These are phyloP conservation scores for Verticillium nonalfalfae DNA, from an alignment of 2,329 filamentous ascomycete genomes.

Conservation along the genomic window DNA sequence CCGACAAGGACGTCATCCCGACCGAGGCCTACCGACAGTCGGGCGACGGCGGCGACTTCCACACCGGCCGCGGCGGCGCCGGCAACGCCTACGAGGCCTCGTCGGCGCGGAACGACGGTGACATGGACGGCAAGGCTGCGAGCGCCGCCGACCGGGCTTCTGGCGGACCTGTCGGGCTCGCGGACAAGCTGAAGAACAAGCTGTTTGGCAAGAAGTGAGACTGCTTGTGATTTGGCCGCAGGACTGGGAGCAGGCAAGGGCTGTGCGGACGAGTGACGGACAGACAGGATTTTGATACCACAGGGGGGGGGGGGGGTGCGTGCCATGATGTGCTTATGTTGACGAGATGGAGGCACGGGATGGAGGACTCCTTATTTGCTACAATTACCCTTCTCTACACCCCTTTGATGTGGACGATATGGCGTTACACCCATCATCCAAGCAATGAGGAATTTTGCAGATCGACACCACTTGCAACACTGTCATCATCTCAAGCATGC, in stretches of 20 bases:
- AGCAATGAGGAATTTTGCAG: background rate
- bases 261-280: background rate
- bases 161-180: conserved; percentile 33
- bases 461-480: background rate
- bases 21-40: conserved; percentile 43
- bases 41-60: conserved; percentile 42
- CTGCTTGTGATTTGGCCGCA: background rate
- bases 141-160: conserved; percentile 17
- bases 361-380: background rate
- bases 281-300: background rate
- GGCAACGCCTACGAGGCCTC: conserved; percentile 34
- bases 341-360: background rate
- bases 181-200: conserved; percentile 53
- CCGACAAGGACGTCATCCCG: conserved; percentile 47
- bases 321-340: background rate
- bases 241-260: background rate
- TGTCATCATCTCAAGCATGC: background rate
- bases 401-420: background rate
- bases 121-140: conserved; percentile 28
- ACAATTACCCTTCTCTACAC: background rate
- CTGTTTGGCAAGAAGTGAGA: conserved; percentile 40
- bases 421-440: background rate
- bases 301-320: no score
- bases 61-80: conserved; percentile 54
- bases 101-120: background rate